Conservation (phyloP, 2,329 filamentous ascomycete species). For the Colletotrichum orchidophilum region DNA sequence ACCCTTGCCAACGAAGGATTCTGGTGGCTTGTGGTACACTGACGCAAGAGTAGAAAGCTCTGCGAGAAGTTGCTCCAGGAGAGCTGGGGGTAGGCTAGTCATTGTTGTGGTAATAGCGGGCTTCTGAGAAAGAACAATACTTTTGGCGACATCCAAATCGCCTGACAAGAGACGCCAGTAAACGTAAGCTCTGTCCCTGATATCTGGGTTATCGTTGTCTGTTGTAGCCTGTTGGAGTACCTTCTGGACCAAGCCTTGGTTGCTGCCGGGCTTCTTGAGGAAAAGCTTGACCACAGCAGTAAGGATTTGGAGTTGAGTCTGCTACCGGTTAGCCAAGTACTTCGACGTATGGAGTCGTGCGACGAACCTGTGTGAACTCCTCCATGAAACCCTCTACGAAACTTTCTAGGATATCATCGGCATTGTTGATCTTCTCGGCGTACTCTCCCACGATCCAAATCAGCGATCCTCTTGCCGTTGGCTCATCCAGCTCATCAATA, state of each 20-base stretch:
- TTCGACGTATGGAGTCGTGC: neutral
- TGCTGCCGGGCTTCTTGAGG: conserved; percentile 93
- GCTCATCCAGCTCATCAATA: conserved; percentile 96
- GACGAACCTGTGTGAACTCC: conserved; percentile 87
- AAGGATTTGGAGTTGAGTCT: conserved; percentile 98
- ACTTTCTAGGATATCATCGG: conserved; percentile 89
- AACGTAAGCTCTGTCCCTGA: conserved; percentile 94
- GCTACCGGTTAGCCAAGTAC: conserved; percentile 34
- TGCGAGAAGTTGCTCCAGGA: conserved; percentile 88
- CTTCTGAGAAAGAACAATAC: conserved; percentile 91
- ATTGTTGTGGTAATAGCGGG: conserved; percentile 95
- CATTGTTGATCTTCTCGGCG: conserved; percentile 98
- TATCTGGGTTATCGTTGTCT: conserved; percentile 97
- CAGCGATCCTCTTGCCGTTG: conserved; percentile 85
- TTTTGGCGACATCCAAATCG: conserved; percentile 88
- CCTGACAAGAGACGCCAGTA: conserved; percentile 98
- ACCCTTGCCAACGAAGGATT: conserved; percentile 97
- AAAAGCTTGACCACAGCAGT: conserved; percentile 98
- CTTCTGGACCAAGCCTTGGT: conserved; percentile 90
- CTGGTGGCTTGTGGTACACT: conserved; percentile 97
- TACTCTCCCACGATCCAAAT: conserved; percentile 99
- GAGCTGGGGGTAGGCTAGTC: conserved; percentile 81
- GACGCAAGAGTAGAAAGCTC: conserved; percentile 96
- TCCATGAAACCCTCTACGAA: conserved; percentile 97
- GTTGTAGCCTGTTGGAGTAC: conserved; percentile 92